Evolutionary conservation across 805 yeast genomes (phyloP).

Genomic region (Hagleromyces aurorensis): DNA sequence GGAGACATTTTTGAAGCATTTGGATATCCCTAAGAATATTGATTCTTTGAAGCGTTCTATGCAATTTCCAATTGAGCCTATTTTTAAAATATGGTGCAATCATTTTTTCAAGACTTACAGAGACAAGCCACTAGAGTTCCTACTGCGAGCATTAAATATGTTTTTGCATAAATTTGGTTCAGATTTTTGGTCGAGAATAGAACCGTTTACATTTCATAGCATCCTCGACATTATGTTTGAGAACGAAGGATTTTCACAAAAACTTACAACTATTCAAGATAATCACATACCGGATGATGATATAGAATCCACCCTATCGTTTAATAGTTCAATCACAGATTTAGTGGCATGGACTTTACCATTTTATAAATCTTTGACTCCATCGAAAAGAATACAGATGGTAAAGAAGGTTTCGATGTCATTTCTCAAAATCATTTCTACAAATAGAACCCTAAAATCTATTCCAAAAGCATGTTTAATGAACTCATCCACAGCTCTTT

Average conservation of each 20-base stretch:
- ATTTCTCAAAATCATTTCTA: constrained; percentile 36
- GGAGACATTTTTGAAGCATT: constrained; percentile 20
- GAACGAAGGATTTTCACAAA: constrained; percentile 40
- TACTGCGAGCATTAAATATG: constrained; percentile 44
- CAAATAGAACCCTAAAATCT: constrained; percentile 17
- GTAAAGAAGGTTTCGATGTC: constrained; percentile 44
- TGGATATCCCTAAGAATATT: constrained; percentile 25
- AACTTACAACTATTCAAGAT: constrained; percentile 28
- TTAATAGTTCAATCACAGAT: constrained; percentile 35
- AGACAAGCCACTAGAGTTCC: constrained; percentile 38
- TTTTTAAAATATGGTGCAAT: constrained; percentile 29
- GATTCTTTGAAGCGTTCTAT: constrained; percentile 26
- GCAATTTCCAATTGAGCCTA: constrained; percentile 26
- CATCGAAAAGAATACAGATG: constrained; percentile 45
- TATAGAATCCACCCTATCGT: constrained; percentile 20
- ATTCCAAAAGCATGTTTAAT: constrained; percentile 30
- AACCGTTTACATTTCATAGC: constrained; percentile 48
- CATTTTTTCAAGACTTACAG: constrained; percentile 24
- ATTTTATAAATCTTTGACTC: constrained; percentile 37
- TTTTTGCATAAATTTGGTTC: constrained; percentile 37
- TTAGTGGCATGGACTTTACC: constrained; percentile 49
- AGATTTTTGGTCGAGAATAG: constrained; percentile 47
- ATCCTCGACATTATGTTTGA: constrained; percentile 53
- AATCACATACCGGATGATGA: constrained; percentile 25
- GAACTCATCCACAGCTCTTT: constrained; percentile 32